Evolutionary conservation across 257 asterid species (phyloP).

Genomic region (Prunella vulgaris): DNA sequence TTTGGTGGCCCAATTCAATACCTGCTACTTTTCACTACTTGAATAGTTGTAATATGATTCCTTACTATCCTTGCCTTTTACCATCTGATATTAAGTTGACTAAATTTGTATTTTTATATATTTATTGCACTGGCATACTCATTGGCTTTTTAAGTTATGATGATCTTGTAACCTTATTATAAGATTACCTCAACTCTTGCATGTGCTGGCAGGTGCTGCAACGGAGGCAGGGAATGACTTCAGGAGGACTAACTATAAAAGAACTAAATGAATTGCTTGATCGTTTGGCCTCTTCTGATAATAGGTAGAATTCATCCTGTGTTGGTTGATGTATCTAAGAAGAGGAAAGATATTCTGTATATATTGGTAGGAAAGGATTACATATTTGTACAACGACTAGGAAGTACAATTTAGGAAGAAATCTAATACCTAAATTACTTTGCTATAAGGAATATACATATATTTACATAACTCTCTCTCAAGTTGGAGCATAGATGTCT

Average conservation of each 20-base stretch:
- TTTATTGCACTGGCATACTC: neutral
- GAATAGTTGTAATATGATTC: neutral
- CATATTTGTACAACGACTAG: neutral
- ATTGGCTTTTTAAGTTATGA: neutral
- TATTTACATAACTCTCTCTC: neutral
- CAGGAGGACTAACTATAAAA: slow-evolving; percentile 69
- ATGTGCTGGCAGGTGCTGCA: slow-evolving; percentile 58
- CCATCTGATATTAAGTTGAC: neutral
- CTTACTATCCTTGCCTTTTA: neutral
- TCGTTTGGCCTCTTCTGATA: slow-evolving; percentile 71
- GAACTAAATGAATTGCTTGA: slow-evolving; percentile 82
- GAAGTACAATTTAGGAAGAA: neutral
- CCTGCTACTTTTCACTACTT: neutral
- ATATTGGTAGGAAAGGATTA: neutral
- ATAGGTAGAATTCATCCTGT: slow-evolving; percentile 42
- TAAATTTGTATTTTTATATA: neutral
- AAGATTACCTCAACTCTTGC: slow-evolving; percentile 9
- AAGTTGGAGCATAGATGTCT: neutral
- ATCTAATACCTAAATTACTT: neutral
- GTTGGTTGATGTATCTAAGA: neutral
- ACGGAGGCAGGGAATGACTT: slow-evolving; percentile 73
- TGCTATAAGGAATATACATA: neutral
- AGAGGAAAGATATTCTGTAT: neutral
- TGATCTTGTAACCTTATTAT: neutral
- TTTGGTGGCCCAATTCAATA: neutral